Evolutionary conservation across 768 basidiomycete genomes (phyloP).

Genomic region (Phallus indusiatus): DNA sequence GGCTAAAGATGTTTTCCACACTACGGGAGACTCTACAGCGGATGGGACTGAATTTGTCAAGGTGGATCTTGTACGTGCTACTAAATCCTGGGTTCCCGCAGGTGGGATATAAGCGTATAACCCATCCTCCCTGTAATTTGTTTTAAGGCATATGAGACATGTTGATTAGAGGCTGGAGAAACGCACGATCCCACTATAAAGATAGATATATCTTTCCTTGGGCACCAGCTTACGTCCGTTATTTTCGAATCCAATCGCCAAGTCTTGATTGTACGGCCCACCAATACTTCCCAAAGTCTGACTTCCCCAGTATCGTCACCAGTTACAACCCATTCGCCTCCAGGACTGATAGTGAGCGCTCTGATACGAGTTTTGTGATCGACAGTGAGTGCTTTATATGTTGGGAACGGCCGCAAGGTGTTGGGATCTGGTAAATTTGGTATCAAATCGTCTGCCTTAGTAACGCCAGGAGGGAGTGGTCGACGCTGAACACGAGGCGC

Average conservation of each 20-base stretch:
- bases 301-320: constrained; percentile 86
- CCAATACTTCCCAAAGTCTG: constrained; percentile 83
- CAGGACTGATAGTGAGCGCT: constrained; percentile 71
- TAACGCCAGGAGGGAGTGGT: constrained; percentile 55
- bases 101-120: constrained; percentile 78
- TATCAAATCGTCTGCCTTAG: constrained; percentile 84
- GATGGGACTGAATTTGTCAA: constrained; percentile 51
- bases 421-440: constrained; percentile 91
- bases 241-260: constrained; percentile 80
- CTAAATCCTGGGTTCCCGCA: constrained; percentile 50
- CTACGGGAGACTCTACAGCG: constrained; percentile 50
- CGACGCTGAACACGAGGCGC: constrained; percentile 84
- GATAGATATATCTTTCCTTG: constrained; percentile 69
- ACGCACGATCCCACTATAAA: constrained; percentile 76
- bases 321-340: constrained; percentile 85
- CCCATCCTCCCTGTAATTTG: constrained; percentile 55
- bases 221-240: constrained; percentile 89
- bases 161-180: neutral
- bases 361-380: constrained; percentile 62
- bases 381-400: constrained; percentile 65
- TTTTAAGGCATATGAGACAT: neutral
- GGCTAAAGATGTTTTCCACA: constrained; percentile 44
- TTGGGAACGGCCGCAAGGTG: constrained; percentile 91
- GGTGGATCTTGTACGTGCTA: constrained; percentile 49
- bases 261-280: constrained; percentile 79